Conservation (phyloP, 2,329 filamentous ascomycete species). For the Aspergillus aculeatus region DNA sequence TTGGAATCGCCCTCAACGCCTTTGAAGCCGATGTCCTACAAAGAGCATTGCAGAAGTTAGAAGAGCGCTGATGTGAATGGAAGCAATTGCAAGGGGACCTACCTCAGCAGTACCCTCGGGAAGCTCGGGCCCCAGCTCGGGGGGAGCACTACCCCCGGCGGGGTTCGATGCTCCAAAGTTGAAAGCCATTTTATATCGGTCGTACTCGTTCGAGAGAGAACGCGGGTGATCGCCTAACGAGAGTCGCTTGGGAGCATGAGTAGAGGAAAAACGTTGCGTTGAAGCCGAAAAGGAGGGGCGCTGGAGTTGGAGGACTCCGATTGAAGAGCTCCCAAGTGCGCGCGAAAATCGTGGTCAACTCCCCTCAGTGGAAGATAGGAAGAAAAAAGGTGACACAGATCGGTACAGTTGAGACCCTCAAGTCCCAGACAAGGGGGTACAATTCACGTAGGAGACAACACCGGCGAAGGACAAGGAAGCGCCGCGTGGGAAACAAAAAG, state of each 20-base stretch:
- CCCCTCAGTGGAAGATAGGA: conserved; percentile 25
- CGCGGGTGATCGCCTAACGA: conserved; percentile 38
- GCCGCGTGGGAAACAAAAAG: not conserved
- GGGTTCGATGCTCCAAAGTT: conserved; percentile 54
- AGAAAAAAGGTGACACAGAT: conserved; percentile 11
- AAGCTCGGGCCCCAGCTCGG: conserved; percentile 64
- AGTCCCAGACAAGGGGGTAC: not conserved
- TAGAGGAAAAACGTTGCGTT: conserved; percentile 32
- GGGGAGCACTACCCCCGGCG: conserved; percentile 39
- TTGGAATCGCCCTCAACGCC: conserved; percentile 78
- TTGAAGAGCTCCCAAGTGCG: conserved; percentile 42
- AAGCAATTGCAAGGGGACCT: conserved; percentile 21
- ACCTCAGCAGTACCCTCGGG: conserved; percentile 81
- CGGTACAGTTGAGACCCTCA: conserved; percentile 1
- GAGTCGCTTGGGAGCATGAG: conserved; percentile 40
- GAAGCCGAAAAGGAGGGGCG: conserved; percentile 44
- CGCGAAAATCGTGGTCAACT: conserved; percentile 46
- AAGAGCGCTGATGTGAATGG: not conserved
- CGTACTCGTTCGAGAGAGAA: conserved; percentile 39
- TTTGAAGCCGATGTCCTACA: conserved; percentile 75
- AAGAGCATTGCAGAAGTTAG: conserved; percentile 9
- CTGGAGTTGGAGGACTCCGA: conserved; percentile 44
- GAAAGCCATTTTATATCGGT: conserved; percentile 59
- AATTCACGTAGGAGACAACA: not conserved
- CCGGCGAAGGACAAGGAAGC: not conserved